These are phyloP conservation scores for Orbilia oligospora DNA, from an alignment of 2,329 filamentous ascomycete species.

Conservation along the genomic window DNA sequence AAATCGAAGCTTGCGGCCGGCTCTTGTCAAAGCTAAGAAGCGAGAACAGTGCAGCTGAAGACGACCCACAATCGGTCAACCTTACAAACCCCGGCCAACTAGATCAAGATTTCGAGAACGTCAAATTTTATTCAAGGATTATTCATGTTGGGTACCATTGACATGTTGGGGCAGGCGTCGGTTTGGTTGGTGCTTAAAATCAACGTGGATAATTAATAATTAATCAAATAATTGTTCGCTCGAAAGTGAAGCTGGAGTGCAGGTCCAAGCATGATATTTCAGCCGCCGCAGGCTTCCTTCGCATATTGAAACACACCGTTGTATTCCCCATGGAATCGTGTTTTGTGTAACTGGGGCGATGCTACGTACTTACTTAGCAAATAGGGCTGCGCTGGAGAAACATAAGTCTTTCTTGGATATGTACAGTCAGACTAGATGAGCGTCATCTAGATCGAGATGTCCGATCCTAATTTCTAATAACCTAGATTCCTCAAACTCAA, in stretches of 20 bases:
- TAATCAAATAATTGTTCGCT: too few species aligned
- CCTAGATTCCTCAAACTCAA: not conserved
- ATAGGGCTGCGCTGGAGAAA: conserved; percentile 38
- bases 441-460: not conserved
- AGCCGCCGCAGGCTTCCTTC: conserved; percentile 21
- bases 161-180: not conserved
- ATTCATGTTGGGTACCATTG: not conserved
- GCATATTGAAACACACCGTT: conserved; percentile 33
- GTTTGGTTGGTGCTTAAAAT: not conserved
- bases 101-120: not conserved
- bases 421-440: not conserved
- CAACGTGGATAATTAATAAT: not conserved
- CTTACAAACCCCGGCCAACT: not conserved
- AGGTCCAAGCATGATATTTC: not conserved
- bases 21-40: conserved; percentile 3
- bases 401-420: not conserved
- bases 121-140: conserved; percentile 14
- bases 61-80: not conserved
- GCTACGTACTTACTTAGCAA: not conserved
- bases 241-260: not conserved
- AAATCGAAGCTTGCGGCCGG: conserved; percentile 11
- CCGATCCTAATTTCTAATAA: not conserved
- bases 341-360: conserved; percentile 18
- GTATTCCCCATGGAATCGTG: not conserved
- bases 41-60: conserved; percentile 4